Percentiles rank a stretch among this genome's conserved stretches.
Conservation (phyloP, 768 basidiomycete species). For the Naganishia onofrii region DNA sequence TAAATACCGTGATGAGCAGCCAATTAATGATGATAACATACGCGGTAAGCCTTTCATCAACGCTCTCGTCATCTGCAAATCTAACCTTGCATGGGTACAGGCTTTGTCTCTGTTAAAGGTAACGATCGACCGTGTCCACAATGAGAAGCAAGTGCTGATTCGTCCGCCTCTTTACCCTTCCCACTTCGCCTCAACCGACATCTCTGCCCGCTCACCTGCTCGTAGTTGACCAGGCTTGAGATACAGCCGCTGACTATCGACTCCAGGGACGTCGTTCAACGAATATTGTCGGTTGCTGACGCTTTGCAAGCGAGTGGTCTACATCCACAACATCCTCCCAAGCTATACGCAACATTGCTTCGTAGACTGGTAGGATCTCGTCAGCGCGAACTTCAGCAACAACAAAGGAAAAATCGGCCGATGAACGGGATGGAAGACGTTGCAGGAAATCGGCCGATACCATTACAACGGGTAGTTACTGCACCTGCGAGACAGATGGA, state of each 20-base stretch:
- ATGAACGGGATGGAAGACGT: constrained; percentile 3
- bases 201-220: neutral
- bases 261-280: constrained; percentile 12
- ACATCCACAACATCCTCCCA: constrained; percentile 67
- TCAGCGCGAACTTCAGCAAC: constrained; percentile 4
- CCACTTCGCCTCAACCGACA: no score
- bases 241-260: constrained; percentile 4
- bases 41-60: constrained; percentile 59
- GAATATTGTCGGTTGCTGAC: constrained; percentile 16
- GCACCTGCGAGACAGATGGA: neutral
- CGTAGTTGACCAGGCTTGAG: constrained; percentile 12
- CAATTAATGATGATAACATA: constrained; percentile 88
- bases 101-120: constrained; percentile 82
- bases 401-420: constrained; percentile 53
- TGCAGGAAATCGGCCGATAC: neutral
- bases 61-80: neutral
- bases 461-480: neutral
- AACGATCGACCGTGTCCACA: constrained; percentile 33
- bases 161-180: no score
- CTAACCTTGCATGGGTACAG: neutral
- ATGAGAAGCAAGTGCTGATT: no score
- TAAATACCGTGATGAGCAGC: constrained; percentile 83
- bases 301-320: constrained; percentile 19
- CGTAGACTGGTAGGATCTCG: constrained; percentile 20
- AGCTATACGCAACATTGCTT: constrained; percentile 65